These are phyloP conservation scores for Microsporum audouinii DNA, from an alignment of 2,329 filamentous ascomycete genomes.

Conservation along the genomic window DNA sequence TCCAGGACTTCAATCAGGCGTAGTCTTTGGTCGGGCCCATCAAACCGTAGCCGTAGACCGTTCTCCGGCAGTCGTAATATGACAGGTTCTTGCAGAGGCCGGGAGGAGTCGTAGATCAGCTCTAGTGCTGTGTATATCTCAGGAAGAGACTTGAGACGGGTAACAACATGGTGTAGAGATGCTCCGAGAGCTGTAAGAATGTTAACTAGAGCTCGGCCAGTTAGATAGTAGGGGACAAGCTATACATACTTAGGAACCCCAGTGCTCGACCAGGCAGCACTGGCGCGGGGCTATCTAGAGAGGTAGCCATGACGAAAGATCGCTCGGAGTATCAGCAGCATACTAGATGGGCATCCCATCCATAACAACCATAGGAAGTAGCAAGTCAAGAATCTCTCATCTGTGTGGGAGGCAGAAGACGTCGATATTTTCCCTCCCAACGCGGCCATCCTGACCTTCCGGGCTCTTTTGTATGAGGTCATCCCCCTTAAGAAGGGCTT, in stretches of 20 bases:
- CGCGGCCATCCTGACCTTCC: too few species aligned
- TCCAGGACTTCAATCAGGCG: conserved; percentile 84
- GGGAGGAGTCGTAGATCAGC: conserved; percentile 62
- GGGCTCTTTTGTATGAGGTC: neutral
- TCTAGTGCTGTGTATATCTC: conserved; percentile 73
- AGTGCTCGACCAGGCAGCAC: conserved; percentile 56
- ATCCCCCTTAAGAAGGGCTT: neutral
- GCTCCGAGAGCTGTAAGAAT: conserved; percentile 61
- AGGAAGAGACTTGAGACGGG: conserved; percentile 76
- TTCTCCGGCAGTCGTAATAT: conserved; percentile 68
- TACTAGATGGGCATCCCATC: neutral
- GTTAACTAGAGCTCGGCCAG: conserved; percentile 1
- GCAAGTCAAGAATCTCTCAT: neutral
- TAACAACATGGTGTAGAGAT: conserved; percentile 80
- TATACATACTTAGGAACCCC: conserved; percentile 46
- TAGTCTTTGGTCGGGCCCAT: conserved; percentile 82
- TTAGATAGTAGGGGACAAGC: neutral
- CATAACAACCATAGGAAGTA: neutral
- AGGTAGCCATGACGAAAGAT: conserved; percentile 25
- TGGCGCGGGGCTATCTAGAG: conserved; percentile 39
- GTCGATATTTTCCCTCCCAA: neutral
- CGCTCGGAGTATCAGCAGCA: neutral
- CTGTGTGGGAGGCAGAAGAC: neutral
- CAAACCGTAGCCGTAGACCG: conserved; percentile 80
- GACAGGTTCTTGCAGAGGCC: conserved; percentile 65